Conservation (phyloP, 148 eudicot genomes). For the Silene latifolia region DNA sequence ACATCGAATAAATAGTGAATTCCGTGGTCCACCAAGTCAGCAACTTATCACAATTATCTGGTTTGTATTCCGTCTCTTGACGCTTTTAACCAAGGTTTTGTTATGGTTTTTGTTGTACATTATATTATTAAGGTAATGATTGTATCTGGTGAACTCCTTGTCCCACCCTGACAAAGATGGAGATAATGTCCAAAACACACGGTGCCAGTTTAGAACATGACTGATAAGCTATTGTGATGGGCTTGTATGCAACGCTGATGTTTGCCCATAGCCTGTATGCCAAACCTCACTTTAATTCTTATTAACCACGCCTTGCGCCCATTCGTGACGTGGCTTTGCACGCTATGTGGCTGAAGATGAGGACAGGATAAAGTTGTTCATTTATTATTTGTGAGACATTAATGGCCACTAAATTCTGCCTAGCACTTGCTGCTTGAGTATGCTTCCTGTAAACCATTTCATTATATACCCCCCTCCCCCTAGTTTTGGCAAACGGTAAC, state of each 20-base stretch:
- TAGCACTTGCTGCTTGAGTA: no score
- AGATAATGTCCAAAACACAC: background rate
- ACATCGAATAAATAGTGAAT: slow-evolving; percentile 65
- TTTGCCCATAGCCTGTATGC: background rate
- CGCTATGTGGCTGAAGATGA: background rate
- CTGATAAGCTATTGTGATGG: background rate
- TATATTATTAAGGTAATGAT: background rate
- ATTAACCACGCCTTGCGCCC: background rate
- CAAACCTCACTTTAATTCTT: background rate
- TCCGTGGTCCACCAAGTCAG: slow-evolving; percentile 76
- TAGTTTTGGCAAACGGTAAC: no score
- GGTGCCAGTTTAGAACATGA: background rate
- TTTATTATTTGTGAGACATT: no score
- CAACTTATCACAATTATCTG: slow-evolving; percentile 64
- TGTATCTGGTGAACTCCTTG: background rate
- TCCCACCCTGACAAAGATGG: background rate
- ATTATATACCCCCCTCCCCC: no score
- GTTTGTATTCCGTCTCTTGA: slow-evolving; percentile 33
- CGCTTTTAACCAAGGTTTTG: slow-evolving; percentile 5
- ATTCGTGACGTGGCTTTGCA: background rate
- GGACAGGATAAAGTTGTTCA: background rate
- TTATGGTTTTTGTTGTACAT: background rate
- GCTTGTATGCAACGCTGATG: background rate
- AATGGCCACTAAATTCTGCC: no score
- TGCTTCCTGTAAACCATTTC: no score